Percentiles rank a stretch among this genome's conserved stretches.
These are phyloP conservation scores for Phoma sp. DNA, from an alignment of 2,329 filamentous ascomycete genomes.

Conservation along the genomic window DNA sequence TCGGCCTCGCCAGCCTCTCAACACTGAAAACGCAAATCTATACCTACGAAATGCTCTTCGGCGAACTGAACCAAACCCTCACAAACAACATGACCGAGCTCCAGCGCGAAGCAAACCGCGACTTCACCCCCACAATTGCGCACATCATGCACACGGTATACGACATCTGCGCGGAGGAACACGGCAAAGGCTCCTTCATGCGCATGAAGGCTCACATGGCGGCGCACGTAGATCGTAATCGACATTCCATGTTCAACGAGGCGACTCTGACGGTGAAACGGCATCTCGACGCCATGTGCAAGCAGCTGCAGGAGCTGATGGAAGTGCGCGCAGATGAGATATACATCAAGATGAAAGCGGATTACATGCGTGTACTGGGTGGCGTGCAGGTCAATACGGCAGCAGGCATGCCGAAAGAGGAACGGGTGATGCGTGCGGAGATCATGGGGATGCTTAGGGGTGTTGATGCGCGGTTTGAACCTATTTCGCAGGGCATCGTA, in stretches of 20 bases:
- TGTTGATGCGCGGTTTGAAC: conserved; percentile 33
- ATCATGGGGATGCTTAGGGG: conserved; percentile 25
- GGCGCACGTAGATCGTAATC: conserved; percentile 51
- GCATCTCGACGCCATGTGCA: conserved; percentile 53
- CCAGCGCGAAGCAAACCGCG: conserved; percentile 62
- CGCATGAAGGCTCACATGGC: conserved; percentile 63
- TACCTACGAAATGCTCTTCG: conserved; percentile 53
- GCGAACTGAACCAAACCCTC: conserved; percentile 45
- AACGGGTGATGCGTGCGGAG: conserved; percentile 22
- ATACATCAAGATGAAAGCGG: conserved; percentile 43
- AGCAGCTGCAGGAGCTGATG: conserved; percentile 53
- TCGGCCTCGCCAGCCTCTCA: conserved; percentile 50
- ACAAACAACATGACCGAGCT: conserved; percentile 50
- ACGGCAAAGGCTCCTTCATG: conserved; percentile 55
- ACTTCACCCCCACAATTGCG: conserved; percentile 60
- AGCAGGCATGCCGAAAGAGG: conserved; percentile 21
- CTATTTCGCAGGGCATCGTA: conserved; percentile 28
- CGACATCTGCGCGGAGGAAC: conserved; percentile 53
- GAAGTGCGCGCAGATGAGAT: conserved; percentile 56
- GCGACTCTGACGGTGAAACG: conserved; percentile 53
- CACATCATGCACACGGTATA: conserved; percentile 59
- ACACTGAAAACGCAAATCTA: conserved; percentile 53
- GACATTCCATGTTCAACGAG: conserved; percentile 59
- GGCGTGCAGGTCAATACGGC: conserved; percentile 22
- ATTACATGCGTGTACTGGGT: conserved; percentile 50